Percentiles rank a stretch among this genome's conserved stretches.
phyloP scores from a whole-genome alignment of 257 asterid genomes.

The Verbascum thapsus region DNA sequence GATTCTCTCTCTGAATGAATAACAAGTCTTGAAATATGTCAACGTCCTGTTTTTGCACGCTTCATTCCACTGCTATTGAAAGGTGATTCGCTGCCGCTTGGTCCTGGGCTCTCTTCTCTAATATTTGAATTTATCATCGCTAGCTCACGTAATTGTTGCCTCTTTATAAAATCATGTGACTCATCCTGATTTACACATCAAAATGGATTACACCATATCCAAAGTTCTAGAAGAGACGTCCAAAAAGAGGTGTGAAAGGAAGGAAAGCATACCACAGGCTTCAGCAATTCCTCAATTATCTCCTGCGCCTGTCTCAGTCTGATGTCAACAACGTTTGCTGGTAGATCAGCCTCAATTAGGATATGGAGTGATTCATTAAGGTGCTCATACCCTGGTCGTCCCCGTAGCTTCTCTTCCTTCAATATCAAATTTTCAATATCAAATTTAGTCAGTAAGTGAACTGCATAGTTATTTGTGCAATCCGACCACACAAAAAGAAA shows the following conservation, averaged over 20 bases:
- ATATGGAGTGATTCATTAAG: slow-evolving; percentile 88
- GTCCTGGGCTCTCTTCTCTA: slow-evolving; percentile 98
- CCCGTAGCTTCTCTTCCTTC: slow-evolving; percentile 88
- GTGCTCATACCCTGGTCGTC: slow-evolving; percentile 95
- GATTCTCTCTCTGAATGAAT: too few species aligned
- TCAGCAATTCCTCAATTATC: slow-evolving; percentile 82
- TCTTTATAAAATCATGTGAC: slow-evolving; percentile 85
- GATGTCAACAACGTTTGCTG: slow-evolving; percentile 72
- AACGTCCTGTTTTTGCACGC: slow-evolving; percentile 95
- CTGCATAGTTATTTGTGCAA: too few species aligned
- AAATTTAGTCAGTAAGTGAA: too few species aligned
- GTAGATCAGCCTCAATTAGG: slow-evolving; percentile 92
- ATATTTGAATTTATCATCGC: slow-evolving; percentile 90
- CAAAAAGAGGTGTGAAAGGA: too few species aligned
- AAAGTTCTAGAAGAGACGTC: too few species aligned
- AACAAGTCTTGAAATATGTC: too few species aligned
- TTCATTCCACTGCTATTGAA: too few species aligned
- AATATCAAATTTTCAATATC: background rate
- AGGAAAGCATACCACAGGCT: slow-evolving; percentile 97
- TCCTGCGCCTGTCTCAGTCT: slow-evolving; percentile 90
- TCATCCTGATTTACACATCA: slow-evolving; percentile 81
- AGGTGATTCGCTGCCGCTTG: too few species aligned
- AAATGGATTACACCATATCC: too few species aligned
- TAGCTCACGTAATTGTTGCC: slow-evolving; percentile 96
- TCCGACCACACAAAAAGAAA: background rate